A percentile compares a stretch with the other conserved stretches of the same genome.
phyloP scores from a whole-genome alignment of 331 rosid genomes.

The Phaseolus coccineus region DNA sequence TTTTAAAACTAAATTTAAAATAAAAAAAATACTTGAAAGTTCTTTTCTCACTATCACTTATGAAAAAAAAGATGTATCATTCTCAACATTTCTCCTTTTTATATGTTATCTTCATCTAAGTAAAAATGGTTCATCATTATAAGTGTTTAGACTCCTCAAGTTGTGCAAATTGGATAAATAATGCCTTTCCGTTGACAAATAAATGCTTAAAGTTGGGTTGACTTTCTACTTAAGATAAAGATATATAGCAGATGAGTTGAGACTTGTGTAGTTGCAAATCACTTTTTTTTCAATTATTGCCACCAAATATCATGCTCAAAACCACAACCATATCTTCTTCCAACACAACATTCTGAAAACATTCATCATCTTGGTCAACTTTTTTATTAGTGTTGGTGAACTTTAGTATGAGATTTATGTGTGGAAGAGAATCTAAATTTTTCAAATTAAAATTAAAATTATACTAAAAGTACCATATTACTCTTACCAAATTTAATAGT shows the following conservation, averaged over 20 bases:
- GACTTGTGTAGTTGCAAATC: not conserved
- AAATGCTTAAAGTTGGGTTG: not conserved
- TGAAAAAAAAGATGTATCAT: no score
- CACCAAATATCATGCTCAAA: not conserved
- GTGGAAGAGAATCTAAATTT: no score
- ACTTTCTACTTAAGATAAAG: not conserved
- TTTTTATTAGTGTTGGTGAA: no score
- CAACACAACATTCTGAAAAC: not conserved
- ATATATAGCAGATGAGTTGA: not conserved
- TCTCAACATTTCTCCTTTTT: not conserved
- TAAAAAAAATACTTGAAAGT: no score
- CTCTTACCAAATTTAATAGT: no score
- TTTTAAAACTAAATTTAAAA: no score
- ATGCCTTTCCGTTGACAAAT: not conserved
- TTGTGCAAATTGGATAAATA: no score
- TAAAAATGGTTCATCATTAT: not conserved
- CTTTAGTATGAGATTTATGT: no score
- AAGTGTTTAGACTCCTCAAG: no score
- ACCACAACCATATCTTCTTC: not conserved
- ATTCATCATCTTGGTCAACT: not conserved
- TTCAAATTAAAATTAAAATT: no score
- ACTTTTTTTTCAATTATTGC: not conserved
- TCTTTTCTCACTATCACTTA: no score
- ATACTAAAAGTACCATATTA: no score
- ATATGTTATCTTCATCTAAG: not conserved